phyloP scores from a whole-genome alignment of 202 grass and related monocot genomes.

The Elaeis oleifera region DNA sequence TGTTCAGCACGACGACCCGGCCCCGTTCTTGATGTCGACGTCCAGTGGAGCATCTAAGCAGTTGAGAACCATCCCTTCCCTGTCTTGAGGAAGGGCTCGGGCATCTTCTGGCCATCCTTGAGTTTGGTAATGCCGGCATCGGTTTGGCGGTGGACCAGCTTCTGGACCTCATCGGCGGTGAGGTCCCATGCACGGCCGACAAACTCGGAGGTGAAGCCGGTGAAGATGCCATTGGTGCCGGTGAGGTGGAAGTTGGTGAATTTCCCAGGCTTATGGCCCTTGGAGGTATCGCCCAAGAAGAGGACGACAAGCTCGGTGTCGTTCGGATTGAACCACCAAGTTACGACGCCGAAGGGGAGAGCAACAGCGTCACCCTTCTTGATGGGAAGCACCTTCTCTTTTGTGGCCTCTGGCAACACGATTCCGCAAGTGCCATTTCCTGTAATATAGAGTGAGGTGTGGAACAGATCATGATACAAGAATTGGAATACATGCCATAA shows the following conservation, averaged over 20 bases:
- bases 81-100: constrained; percentile 24
- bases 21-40: constrained; percentile 78
- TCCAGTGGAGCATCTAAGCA: constrained; percentile 62
- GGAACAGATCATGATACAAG: too few species aligned
- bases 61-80: constrained; percentile 64
- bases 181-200: constrained; percentile 78
- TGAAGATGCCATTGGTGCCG: constrained; percentile 62
- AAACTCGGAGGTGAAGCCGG: constrained; percentile 62
- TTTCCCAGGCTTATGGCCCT: constrained; percentile 52
- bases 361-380: constrained; percentile 73
- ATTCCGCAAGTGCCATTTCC: constrained; percentile 56
- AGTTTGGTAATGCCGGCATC: constrained; percentile 46
- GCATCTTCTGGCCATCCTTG: constrained; percentile 40
- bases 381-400: constrained; percentile 64
- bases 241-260: constrained; percentile 81
- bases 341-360: constrained; percentile 63
- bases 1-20: constrained; percentile 77
- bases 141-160: constrained; percentile 47
- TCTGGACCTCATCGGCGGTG: constrained; percentile 31
- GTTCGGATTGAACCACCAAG: constrained; percentile 70
- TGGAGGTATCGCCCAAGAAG: constrained; percentile 85
- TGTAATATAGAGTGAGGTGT: neutral
- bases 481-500: too few species aligned
- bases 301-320: constrained; percentile 50
- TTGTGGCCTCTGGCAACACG: constrained; percentile 44